These are phyloP conservation scores for Aquilaria sinensis DNA, from an alignment of 345 rosid genomes.

Conservation along the genomic window DNA sequence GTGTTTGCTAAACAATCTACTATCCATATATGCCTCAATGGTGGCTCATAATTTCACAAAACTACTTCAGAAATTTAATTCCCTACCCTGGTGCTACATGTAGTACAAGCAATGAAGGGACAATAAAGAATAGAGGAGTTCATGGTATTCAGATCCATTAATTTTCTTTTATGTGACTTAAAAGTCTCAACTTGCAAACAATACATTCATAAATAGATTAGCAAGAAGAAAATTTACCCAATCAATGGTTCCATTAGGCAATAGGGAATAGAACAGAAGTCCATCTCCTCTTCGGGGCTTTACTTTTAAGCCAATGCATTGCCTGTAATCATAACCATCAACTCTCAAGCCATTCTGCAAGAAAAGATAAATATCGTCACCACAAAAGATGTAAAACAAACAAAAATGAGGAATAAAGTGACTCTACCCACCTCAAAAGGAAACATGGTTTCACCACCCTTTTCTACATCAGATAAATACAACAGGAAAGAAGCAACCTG, in stretches of 20 bases:
- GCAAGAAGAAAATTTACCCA: slow-evolving; percentile 26
- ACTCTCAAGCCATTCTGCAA: slow-evolving; percentile 39
- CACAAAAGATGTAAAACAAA: neutral
- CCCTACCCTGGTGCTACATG: neutral
- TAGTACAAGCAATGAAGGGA: neutral
- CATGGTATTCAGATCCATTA: neutral
- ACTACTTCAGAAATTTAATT: neutral
- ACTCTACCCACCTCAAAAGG: slow-evolving; percentile 54
- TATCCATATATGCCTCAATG: neutral
- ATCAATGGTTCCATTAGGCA: slow-evolving; percentile 69
- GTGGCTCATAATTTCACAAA: neutral
- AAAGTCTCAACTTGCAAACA: neutral
- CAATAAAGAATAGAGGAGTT: neutral
- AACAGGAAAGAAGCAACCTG: slow-evolving; percentile 65
- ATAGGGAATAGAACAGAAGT: slow-evolving; percentile 54
- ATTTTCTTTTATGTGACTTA: neutral
- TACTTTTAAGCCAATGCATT: slow-evolving; percentile 64
- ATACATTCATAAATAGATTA: neutral
- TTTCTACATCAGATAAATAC: slow-evolving; percentile 65
- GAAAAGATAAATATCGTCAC: slow-evolving; percentile 1
- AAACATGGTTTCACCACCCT: slow-evolving; percentile 85
- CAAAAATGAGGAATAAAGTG: slow-evolving; percentile 7
- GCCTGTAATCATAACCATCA: slow-evolving; percentile 46
- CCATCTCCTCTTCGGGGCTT: slow-evolving; percentile 78
- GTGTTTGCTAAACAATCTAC: neutral